These are phyloP conservation scores for Asterochloris erici DNA, from an alignment of 139 green algal species.

Conservation along the genomic window DNA sequence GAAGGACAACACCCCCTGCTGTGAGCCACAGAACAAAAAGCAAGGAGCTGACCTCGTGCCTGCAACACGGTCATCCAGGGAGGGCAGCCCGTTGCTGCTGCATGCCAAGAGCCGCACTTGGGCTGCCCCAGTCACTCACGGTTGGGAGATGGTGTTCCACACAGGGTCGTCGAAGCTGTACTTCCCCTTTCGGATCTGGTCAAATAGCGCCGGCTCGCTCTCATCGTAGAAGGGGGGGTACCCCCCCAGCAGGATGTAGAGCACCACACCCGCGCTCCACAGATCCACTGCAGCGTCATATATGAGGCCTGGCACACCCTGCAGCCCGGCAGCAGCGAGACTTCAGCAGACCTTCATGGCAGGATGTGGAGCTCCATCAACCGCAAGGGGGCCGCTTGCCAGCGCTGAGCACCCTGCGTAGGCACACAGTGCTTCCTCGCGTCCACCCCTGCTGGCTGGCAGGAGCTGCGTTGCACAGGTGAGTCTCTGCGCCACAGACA, in stretches of 20 bases:
- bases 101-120: neutral
- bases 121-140: constrained; percentile 16
- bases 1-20: neutral
- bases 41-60: neutral
- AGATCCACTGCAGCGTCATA: constrained; percentile 64
- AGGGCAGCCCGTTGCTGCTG: neutral
- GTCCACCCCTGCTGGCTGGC: too few species aligned
- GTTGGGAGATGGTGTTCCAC: constrained; percentile 70
- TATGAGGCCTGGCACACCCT: constrained; percentile 28
- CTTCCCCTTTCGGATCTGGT: constrained; percentile 73
- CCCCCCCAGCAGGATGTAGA: constrained; percentile 84
- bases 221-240: constrained; percentile 92
- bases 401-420: too few species aligned
- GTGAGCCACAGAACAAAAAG: neutral
- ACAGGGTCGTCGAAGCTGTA: constrained; percentile 81
- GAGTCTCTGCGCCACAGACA: too few species aligned
- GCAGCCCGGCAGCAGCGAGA: neutral
- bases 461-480: too few species aligned
- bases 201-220: constrained; percentile 83
- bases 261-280: constrained; percentile 69
- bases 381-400: too few species aligned
- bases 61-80: neutral
- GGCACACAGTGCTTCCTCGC: too few species aligned
- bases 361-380: too few species aligned
- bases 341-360: too few species aligned